Percentiles rank a stretch among this genome's conserved stretches.
phyloP scores from a whole-genome alignment of 164 flowering plant genomes.

The Platanus orientalis region DNA sequence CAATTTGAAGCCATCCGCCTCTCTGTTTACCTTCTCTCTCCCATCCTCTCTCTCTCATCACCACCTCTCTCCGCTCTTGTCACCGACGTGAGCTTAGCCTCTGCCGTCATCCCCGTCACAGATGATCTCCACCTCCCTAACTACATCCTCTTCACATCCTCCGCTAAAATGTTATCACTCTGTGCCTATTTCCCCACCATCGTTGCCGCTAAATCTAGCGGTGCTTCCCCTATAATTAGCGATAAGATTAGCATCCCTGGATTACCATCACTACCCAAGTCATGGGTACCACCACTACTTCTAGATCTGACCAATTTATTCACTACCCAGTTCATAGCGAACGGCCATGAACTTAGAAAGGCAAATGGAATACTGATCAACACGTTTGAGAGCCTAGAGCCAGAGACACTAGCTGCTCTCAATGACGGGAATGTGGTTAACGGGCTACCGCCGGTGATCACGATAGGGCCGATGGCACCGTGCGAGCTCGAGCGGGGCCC shows the following conservation, averaged over 20 bases:
- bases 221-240: too few species aligned
- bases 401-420: conserved; percentile 17
- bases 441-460: conserved; percentile 18
- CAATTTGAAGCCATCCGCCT: conserved; percentile 19
- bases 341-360: conserved; percentile 6
- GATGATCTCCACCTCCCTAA: conserved; percentile 15
- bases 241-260: conserved; percentile 20
- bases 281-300: conserved; percentile 22
- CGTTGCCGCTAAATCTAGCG: too few species aligned
- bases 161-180: conserved; percentile 22
- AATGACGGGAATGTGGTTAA: conserved; percentile 11
- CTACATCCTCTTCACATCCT: conserved; percentile 24
- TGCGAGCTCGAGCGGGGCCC: neutral
- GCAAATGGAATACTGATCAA: conserved; percentile 28
- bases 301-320: conserved; percentile 10
- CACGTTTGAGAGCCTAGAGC: conserved; percentile 23
- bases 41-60: neutral
- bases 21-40: neutral
- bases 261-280: conserved; percentile 14
- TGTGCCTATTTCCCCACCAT: conserved; percentile 6
- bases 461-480: conserved; percentile 26
- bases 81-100: conserved; percentile 16
- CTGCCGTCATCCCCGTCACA: conserved; percentile 14
- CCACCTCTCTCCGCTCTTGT: conserved; percentile 22
- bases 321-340: neutral